phyloP scores from a whole-genome alignment of 345 rosid genomes.

The Brassica cretica region DNA sequence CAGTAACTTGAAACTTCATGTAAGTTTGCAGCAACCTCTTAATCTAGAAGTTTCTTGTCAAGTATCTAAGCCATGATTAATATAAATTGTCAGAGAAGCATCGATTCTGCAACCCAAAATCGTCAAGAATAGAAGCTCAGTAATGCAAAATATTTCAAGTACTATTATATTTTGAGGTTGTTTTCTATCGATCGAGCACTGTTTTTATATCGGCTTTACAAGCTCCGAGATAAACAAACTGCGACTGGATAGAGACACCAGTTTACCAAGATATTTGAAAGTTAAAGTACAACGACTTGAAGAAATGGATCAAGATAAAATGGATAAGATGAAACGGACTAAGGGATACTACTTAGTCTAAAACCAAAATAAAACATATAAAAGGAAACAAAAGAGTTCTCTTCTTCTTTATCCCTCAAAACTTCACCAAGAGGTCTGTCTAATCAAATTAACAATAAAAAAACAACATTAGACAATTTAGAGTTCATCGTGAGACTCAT shows the following conservation, averaged over 20 bases:
- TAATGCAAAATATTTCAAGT: too few relatives aligned
- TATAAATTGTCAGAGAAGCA: too few relatives aligned
- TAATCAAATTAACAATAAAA: conserved; percentile 20
- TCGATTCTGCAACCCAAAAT: too few relatives aligned
- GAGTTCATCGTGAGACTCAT: conserved; percentile 35
- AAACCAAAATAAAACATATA: not conserved
- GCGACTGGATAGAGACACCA: too few relatives aligned
- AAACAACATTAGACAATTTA: not conserved
- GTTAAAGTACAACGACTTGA: too few relatives aligned
- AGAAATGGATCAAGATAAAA: not conserved
- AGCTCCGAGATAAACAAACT: too few relatives aligned
- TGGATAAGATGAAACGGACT: not conserved
- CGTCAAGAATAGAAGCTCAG: too few relatives aligned
- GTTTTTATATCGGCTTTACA: too few relatives aligned
- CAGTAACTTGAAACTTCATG: not conserved
- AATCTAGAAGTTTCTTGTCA: not conserved
- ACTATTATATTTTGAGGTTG: too few relatives aligned
- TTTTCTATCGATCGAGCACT: too few relatives aligned
- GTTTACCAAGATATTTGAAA: too few relatives aligned
- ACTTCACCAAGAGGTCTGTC: conserved; percentile 24
- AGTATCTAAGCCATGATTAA: not conserved
- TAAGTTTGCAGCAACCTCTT: not conserved
- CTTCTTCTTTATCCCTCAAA: not conserved
- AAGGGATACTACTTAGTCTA: not conserved
- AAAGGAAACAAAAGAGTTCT: not conserved